phyloP scores from a whole-genome alignment of 305 asterid species.

The Solanum aculeatissimum region DNA sequence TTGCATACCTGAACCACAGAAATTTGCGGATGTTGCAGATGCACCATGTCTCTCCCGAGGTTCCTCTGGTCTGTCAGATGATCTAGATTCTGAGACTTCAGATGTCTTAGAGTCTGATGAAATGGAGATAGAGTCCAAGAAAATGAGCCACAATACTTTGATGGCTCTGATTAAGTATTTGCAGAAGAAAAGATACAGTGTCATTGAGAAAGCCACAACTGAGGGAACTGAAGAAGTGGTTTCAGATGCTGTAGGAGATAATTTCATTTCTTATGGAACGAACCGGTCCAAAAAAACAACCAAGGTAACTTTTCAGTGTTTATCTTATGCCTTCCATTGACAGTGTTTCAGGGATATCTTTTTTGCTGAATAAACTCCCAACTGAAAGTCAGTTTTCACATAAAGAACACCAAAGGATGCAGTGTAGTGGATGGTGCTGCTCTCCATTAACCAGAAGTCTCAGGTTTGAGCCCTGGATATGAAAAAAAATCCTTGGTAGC shows the following conservation, averaged over 20 bases:
- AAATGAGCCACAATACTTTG: slow-evolving; percentile 88
- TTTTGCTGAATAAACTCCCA: not conserved
- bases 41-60: slow-evolving; percentile 59
- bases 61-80: slow-evolving; percentile 84
- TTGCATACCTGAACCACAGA: slow-evolving; percentile 74
- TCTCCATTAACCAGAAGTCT: no score
- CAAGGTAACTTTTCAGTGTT: slow-evolving; percentile 43
- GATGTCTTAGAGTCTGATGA: slow-evolving; percentile 61
- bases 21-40: slow-evolving; percentile 62
- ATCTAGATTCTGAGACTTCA: slow-evolving; percentile 48
- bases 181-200: slow-evolving; percentile 70
- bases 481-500: no score
- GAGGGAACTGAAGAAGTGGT: slow-evolving; percentile 99
- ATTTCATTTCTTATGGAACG: slow-evolving; percentile 55
- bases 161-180: slow-evolving; percentile 95
- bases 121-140: slow-evolving; percentile 74
- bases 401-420: not conserved
- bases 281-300: slow-evolving; percentile 46
- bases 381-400: not conserved
- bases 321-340: not conserved
- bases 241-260: slow-evolving; percentile 88
- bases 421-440: no score
- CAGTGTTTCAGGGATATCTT: not conserved
- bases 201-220: slow-evolving; percentile 91
- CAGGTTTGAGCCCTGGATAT: no score